Evolutionary conservation across 768 basidiomycete species (phyloP).

Genomic region (Porpolomopsis calyptriformis): DNA sequence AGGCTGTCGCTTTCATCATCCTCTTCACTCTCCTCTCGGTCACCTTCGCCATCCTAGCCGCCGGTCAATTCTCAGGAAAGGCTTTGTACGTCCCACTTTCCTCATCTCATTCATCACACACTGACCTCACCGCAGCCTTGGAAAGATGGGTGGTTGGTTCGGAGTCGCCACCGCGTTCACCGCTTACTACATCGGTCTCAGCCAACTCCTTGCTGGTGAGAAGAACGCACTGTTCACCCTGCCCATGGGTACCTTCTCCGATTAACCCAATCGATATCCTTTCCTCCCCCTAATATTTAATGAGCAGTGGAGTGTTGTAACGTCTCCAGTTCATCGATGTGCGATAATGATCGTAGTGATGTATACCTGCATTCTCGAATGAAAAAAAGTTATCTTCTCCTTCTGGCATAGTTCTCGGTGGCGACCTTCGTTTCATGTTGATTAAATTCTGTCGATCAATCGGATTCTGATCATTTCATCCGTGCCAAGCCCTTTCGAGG

Average conservation of each 20-base stretch:
- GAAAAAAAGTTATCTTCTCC: too few species aligned
- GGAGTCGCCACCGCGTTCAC: conserved; percentile 37
- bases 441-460: too few species aligned
- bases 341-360: too few species aligned
- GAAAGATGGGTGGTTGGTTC: conserved; percentile 34
- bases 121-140: conserved; percentile 17
- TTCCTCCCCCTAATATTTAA: too few species aligned
- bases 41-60: conserved; percentile 34
- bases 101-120: background rate
- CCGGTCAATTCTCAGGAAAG: conserved; percentile 25
- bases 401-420: too few species aligned
- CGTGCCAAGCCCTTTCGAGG: too few species aligned
- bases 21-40: conserved; percentile 31
- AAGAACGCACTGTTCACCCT: conserved; percentile 27
- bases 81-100: conserved; percentile 20
- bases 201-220: conserved; percentile 33
- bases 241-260: conserved; percentile 26
- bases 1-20: conserved; percentile 28
- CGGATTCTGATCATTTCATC: too few species aligned
- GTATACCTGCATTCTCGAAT: too few species aligned
- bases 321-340: too few species aligned
- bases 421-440: too few species aligned
- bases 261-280: too few species aligned
- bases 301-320: too few species aligned
- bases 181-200: conserved; percentile 38